phyloP scores from a whole-genome alignment of 306 rosid genomes.

The Cucurbita argyrosperma region DNA sequence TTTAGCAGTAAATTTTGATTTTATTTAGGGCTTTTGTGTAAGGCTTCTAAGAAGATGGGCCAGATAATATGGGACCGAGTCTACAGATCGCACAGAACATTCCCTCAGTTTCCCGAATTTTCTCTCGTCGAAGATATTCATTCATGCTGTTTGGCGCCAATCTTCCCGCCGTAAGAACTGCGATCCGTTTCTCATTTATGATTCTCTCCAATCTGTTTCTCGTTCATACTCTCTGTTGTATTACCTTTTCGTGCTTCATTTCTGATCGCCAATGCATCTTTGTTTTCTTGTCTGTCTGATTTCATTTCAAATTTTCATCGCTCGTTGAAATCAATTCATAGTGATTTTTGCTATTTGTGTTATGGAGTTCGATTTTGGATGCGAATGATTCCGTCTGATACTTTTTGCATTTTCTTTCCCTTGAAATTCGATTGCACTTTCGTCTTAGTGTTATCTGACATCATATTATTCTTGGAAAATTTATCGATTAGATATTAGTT shows the following conservation, averaged over 20 bases:
- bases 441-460: not conserved
- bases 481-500: not conserved
- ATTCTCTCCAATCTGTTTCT: not conserved
- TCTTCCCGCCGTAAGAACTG: not conserved
- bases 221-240: not conserved
- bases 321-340: not conserved
- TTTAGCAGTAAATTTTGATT: too few species aligned
- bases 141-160: not conserved
- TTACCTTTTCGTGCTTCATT: not conserved
- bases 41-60: not conserved
- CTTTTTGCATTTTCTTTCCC: too few species aligned
- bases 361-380: not conserved
- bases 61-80: not conserved
- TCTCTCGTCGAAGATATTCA: not conserved
- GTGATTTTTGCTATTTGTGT: not conserved
- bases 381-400: not conserved
- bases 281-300: not conserved
- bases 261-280: not conserved
- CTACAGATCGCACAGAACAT: not conserved
- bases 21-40: too few species aligned
- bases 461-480: not conserved
- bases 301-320: not conserved
- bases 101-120: not conserved
- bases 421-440: not conserved
- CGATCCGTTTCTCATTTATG: not conserved